phyloP scores from a whole-genome alignment of 306 rosid species.

The Herpetospermum pedunculosum region DNA sequence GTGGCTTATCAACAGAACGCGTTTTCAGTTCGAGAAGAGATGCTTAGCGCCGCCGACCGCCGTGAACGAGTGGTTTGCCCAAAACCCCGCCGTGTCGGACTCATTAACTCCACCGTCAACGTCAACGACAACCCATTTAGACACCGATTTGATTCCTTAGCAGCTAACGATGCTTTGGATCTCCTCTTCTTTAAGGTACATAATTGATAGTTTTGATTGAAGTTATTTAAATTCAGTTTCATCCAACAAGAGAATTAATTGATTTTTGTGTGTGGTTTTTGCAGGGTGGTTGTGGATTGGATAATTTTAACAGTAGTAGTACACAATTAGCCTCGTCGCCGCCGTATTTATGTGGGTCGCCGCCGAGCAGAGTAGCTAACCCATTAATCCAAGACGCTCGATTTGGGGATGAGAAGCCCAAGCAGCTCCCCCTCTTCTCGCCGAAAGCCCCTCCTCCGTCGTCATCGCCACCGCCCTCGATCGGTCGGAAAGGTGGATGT shows the following conservation, averaged over 20 bases:
- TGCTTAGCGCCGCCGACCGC: slow-evolving; percentile 19
- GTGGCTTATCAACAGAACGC: slow-evolving; percentile 47
- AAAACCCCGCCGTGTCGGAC: slow-evolving; percentile 75
- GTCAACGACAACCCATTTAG: slow-evolving; percentile 39
- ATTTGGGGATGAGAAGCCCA: slow-evolving; percentile 62
- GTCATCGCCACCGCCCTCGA: slow-evolving; percentile 45
- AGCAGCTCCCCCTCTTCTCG: slow-evolving; percentile 23
- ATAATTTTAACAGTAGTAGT: slow-evolving; percentile 21
- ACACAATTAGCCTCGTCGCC: slow-evolving; percentile 60
- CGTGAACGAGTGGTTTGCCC: slow-evolving; percentile 59
- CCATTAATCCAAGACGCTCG: slow-evolving; percentile 86
- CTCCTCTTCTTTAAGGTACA: slow-evolving; percentile 58
- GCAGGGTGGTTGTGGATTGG: slow-evolving; percentile 56
- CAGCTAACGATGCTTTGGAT: slow-evolving; percentile 53
- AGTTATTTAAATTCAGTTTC: not conserved
- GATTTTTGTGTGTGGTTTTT: not conserved
- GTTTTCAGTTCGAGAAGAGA: slow-evolving; percentile 48
- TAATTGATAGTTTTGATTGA: not conserved
- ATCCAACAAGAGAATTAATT: not conserved
- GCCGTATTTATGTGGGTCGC: slow-evolving; percentile 89
- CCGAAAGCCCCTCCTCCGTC: slow-evolving; percentile 30
- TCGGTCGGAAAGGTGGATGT: slow-evolving; percentile 64
- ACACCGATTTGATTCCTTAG: slow-evolving; percentile 32
- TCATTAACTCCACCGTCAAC: slow-evolving; percentile 26
- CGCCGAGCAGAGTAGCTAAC: slow-evolving; percentile 95